phyloP scores from a whole-genome alignment of 1,139 yeast genomes.

The Zhuliangozyma parablackwelliae region DNA sequence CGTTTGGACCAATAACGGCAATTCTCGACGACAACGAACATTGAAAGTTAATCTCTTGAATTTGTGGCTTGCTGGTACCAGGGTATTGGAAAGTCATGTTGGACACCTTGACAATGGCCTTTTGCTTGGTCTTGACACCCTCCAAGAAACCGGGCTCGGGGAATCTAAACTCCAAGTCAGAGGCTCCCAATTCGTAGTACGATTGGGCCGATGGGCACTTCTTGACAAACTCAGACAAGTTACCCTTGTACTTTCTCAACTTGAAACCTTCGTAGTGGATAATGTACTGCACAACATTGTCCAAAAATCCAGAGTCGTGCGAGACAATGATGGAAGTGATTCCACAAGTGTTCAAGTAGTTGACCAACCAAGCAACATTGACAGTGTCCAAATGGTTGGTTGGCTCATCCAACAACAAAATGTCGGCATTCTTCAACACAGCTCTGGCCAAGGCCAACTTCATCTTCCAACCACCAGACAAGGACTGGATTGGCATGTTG shows the following conservation, averaged over 20 bases:
- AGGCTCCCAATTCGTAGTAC: constrained; percentile 97
- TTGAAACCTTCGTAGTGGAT: constrained; percentile 99
- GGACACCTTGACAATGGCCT: constrained; percentile 97
- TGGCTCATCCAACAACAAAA: constrained; percentile 97
- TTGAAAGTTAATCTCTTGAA: constrained; percentile 88
- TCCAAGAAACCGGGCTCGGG: constrained; percentile 99
- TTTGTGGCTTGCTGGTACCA: constrained; percentile 96
- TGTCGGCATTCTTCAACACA: constrained; percentile 97
- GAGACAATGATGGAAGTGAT: constrained; percentile 97
- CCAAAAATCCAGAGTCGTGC: constrained; percentile 99
- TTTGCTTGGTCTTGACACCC: constrained; percentile 99
- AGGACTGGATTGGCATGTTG: constrained; percentile 86
- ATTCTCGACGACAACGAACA: constrained; percentile 98
- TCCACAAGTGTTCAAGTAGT: constrained; percentile 98
- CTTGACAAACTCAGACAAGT: constrained; percentile 96
- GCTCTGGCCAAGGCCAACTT: constrained; percentile 99
- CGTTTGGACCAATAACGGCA: constrained; percentile 99
- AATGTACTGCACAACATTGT: constrained; percentile 94
- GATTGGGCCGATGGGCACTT: constrained; percentile 98
- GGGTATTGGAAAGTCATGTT: constrained; percentile 99
- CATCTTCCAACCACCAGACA: constrained; percentile 99
- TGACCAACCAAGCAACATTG: constrained; percentile 98
- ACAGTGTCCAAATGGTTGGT: constrained; percentile 99
- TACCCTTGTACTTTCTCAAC: constrained; percentile 99
- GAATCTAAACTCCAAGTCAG: constrained; percentile 92